These are phyloP conservation scores for Ruellia speciosa DNA, from an alignment of 305 asterid genomes.

Conservation along the genomic window DNA sequence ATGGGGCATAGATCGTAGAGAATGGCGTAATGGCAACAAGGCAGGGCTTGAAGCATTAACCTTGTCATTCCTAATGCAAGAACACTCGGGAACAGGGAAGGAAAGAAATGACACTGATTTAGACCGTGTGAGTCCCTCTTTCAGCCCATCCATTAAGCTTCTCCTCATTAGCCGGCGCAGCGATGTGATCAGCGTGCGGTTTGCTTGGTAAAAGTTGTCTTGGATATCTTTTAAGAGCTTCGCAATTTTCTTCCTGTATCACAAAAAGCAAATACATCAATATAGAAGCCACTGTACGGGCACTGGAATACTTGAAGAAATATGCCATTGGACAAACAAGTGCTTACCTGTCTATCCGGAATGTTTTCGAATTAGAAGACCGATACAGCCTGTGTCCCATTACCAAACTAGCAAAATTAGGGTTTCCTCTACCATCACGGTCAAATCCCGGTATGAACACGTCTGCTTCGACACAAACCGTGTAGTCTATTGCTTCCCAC, in stretches of 20 bases:
- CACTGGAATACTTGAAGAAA: not conserved
- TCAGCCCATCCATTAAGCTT: constrained; percentile 45
- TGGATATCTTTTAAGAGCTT: constrained; percentile 57
- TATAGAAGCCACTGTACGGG: not conserved
- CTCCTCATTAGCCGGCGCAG: constrained; percentile 51
- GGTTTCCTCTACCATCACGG: constrained; percentile 84
- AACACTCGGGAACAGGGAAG: constrained; percentile 78
- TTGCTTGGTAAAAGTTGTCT: constrained; percentile 68
- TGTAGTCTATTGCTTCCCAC: constrained; percentile 94
- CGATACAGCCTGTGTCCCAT: constrained; percentile 84
- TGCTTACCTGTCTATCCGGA: constrained; percentile 63
- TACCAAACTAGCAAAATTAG: constrained; percentile 82
- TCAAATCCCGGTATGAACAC: constrained; percentile 82
- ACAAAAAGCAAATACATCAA: constrained; percentile 9
- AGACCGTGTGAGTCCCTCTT: constrained; percentile 36
- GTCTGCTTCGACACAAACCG: constrained; percentile 75
- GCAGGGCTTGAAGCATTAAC: constrained; percentile 34
- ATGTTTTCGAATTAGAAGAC: constrained; percentile 62
- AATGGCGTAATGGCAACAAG: constrained; percentile 27
- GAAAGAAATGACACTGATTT: constrained; percentile 56
- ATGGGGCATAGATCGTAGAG: constrained; percentile 29
- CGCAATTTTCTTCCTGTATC: constrained; percentile 49
- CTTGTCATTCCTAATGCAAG: constrained; percentile 37
- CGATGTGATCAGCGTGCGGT: constrained; percentile 61
- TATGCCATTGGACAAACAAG: not conserved